A percentile compares a stretch with the other conserved stretches of the same genome.
phyloP scores from a whole-genome alignment of 805 yeast species.

The Zygosaccharomyces siamensis region DNA sequence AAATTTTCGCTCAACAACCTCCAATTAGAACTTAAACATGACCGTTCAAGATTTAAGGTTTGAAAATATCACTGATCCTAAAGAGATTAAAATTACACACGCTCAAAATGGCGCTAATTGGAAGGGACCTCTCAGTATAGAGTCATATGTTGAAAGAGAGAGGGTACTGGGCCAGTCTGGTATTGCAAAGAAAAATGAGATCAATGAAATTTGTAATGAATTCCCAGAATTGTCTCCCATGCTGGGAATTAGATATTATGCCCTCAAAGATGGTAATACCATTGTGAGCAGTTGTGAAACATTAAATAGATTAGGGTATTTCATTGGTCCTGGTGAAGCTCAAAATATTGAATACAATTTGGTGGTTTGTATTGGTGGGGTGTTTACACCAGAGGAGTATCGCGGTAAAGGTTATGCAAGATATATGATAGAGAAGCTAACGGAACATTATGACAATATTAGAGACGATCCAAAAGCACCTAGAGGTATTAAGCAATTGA shows the following conservation, averaged over 20 bases:
- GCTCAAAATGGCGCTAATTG: slow-evolving; percentile 34
- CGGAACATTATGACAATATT: slow-evolving; percentile 33
- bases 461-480: slow-evolving; percentile 19
- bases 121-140: slow-evolving; percentile 33
- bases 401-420: slow-evolving; percentile 56
- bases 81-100: slow-evolving; percentile 36
- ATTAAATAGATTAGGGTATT: slow-evolving; percentile 36
- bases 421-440: slow-evolving; percentile 40
- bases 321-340: slow-evolving; percentile 21
- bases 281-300: slow-evolving; percentile 42
- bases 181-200: slow-evolving; percentile 21
- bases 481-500: slow-evolving; percentile 30
- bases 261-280: slow-evolving; percentile 26
- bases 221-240: slow-evolving; percentile 20
- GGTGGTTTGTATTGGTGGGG: slow-evolving; percentile 53
- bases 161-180: slow-evolving; percentile 29
- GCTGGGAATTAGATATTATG: slow-evolving; percentile 37
- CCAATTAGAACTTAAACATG: slow-evolving; percentile 1
- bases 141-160: slow-evolving; percentile 39
- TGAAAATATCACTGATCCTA: slow-evolving; percentile 30
- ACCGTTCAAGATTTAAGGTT: slow-evolving; percentile 13
- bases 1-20: background rate
- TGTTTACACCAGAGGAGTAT: slow-evolving; percentile 44
- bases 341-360: slow-evolving; percentile 29
- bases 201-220: slow-evolving; percentile 11